A percentile compares a stretch with the other conserved stretches of the same genome.
Conservation (phyloP, 768 basidiomycete genomes). For the Sutorius australiensis region DNA sequence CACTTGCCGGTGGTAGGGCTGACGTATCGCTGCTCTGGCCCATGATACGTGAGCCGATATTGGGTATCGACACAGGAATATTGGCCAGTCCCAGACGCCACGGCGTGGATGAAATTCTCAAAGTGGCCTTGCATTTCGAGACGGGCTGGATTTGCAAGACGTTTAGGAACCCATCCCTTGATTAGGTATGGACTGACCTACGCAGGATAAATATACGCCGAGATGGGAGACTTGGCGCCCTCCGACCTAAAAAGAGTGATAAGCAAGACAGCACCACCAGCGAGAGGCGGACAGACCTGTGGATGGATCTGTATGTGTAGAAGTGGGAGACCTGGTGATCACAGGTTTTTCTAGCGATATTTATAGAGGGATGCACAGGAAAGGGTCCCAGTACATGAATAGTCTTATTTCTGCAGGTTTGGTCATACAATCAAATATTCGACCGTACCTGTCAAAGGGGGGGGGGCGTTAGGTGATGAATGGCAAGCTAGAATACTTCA, state of each 20-base stretch:
- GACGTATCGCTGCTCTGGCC: constrained; percentile 18
- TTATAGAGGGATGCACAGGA: constrained; percentile 4
- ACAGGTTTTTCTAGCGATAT: background rate
- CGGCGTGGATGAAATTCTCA: background rate
- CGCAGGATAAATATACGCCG: too few species aligned
- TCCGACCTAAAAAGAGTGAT: background rate
- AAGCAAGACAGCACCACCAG: background rate
- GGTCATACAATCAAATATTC: background rate
- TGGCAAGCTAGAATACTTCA: background rate
- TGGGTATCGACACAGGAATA: constrained; percentile 17
- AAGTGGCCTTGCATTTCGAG: background rate
- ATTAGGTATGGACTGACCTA: too few species aligned
- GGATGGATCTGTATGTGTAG: background rate
- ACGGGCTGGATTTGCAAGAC: background rate
- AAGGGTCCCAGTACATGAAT: background rate
- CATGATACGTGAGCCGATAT: constrained; percentile 15
- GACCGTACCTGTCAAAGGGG: too few species aligned
- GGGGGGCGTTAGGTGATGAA: background rate
- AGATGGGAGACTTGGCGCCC: too few species aligned
- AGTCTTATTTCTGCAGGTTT: background rate
- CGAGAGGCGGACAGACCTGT: constrained; percentile 4
- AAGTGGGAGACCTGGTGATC: background rate
- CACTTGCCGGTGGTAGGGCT: constrained; percentile 5
- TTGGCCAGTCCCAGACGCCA: background rate
- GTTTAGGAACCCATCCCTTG: too few species aligned